phyloP scores from a whole-genome alignment of 2,329 filamentous ascomycete species.

The Aspergillus sclerotialis region DNA sequence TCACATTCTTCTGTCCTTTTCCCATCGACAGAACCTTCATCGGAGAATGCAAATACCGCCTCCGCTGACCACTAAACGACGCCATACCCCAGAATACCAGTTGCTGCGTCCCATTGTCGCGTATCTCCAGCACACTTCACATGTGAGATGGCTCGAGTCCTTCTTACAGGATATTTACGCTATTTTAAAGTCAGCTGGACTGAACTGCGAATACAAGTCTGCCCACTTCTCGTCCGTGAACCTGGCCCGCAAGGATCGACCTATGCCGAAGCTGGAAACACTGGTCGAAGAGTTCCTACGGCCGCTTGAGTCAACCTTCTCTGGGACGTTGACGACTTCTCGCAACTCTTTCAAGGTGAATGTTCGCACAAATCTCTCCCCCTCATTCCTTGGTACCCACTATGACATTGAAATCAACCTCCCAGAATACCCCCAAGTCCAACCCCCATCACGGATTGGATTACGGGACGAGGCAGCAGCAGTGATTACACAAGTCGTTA shows the following conservation, averaged over 20 bases:
- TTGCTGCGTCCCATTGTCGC: conserved; percentile 54
- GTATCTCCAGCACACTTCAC: conserved; percentile 44
- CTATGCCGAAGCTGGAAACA: conserved; percentile 27
- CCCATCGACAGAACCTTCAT: conserved; percentile 67
- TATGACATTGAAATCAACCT: conserved; percentile 31
- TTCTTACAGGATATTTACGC: conserved; percentile 24
- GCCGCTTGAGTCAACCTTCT: conserved; percentile 38
- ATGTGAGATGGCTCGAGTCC: conserved; percentile 27
- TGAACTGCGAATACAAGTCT: conserved; percentile 20
- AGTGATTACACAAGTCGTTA: conserved; percentile 27
- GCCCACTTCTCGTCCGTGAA: conserved; percentile 21
- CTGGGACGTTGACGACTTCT: conserved; percentile 27
- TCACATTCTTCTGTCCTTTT: conserved; percentile 68
- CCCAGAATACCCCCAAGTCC: conserved; percentile 22
- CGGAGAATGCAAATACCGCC: conserved; percentile 57
- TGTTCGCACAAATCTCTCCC: conserved; percentile 27
- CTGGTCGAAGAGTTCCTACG: conserved; percentile 36
- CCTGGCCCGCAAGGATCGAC: conserved; percentile 4
- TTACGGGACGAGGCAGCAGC: conserved; percentile 28
- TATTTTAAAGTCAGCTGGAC: conserved; percentile 25
- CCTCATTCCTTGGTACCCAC: conserved; percentile 29
- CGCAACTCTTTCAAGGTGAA: conserved; percentile 31
- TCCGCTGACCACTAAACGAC: conserved; percentile 46
- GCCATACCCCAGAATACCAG: conserved; percentile 45
- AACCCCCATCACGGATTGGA: conserved; percentile 26